Percentiles rank a stretch among this genome's conserved stretches.
phyloP scores from a whole-genome alignment of 139 green algal species.

The Micractinium conductrix region DNA sequence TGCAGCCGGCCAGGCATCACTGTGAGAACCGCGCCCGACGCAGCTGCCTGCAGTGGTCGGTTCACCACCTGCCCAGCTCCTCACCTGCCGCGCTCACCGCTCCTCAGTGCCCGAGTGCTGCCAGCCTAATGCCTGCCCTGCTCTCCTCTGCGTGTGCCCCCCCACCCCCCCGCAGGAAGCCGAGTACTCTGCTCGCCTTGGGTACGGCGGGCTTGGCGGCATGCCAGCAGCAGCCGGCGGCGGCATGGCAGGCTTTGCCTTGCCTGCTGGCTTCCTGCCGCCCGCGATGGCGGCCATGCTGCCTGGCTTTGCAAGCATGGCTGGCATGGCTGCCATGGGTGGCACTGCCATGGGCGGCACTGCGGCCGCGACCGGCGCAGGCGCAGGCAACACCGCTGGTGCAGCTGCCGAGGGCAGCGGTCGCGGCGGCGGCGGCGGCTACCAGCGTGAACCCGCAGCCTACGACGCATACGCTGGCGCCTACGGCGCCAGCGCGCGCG shows the following conservation, averaged over 20 bases:
- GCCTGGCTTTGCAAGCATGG: neutral
- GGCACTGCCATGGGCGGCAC: neutral
- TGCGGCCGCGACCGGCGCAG: neutral
- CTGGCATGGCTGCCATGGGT: constrained; percentile 4
- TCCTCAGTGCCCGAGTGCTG: no score
- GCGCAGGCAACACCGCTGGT: neutral
- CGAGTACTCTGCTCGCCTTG: constrained; percentile 8
- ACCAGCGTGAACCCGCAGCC: neutral
- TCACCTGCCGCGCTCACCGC: no score
- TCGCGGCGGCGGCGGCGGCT: neutral
- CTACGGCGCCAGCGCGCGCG: no score
- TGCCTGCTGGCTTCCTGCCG: no score
- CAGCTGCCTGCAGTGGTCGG: no score
- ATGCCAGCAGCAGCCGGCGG: neutral
- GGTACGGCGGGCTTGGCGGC: constrained; percentile 24
- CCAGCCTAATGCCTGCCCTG: no score
- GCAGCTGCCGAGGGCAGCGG: neutral
- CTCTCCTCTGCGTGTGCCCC: neutral
- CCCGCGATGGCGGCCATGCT: neutral
- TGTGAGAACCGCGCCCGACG: no score
- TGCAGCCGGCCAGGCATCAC: no score
- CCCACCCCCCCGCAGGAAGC: neutral
- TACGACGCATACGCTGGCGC: neutral
- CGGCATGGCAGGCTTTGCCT: neutral
- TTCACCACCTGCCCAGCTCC: no score